phyloP scores from a whole-genome alignment of 2,329 filamentous ascomycete genomes.

The Helotiales sp. region DNA sequence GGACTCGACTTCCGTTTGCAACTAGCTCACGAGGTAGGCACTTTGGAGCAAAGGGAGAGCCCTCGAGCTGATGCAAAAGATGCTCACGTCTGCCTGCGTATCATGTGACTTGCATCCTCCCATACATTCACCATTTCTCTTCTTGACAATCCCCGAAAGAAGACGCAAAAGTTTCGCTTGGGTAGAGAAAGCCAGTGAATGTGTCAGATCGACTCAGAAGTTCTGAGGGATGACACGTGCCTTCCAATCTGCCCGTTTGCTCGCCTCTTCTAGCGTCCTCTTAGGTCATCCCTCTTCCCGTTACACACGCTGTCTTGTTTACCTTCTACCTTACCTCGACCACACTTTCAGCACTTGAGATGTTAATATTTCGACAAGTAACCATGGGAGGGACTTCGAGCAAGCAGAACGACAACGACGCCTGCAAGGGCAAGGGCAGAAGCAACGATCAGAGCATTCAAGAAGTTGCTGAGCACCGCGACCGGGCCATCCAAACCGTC shows the following conservation, averaged over 20 bases:
- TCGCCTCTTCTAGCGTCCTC: background rate
- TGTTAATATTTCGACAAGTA: constrained; percentile 5
- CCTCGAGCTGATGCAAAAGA: background rate
- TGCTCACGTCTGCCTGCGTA: background rate
- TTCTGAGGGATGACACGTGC: background rate
- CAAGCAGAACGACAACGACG: constrained; percentile 1
- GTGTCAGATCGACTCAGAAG: background rate
- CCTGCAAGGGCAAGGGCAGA: constrained; percentile 4
- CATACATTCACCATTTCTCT: background rate
- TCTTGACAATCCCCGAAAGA: background rate
- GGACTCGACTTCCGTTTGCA: background rate
- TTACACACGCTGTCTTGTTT: background rate
- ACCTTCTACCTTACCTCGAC: background rate
- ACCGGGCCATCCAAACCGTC: background rate
- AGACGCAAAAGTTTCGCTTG: background rate
- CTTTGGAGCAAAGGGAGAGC: background rate
- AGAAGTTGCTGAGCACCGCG: background rate
- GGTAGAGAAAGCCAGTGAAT: background rate
- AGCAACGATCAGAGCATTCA: background rate
- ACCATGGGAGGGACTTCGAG: constrained; percentile 5
- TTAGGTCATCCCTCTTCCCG: background rate
- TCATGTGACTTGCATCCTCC: background rate
- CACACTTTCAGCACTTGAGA: background rate
- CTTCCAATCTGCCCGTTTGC: background rate
- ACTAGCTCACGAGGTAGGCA: background rate